These are phyloP conservation scores for Chlorella sp. DNA, from an alignment of 139 green algal genomes.

Conservation along the genomic window DNA sequence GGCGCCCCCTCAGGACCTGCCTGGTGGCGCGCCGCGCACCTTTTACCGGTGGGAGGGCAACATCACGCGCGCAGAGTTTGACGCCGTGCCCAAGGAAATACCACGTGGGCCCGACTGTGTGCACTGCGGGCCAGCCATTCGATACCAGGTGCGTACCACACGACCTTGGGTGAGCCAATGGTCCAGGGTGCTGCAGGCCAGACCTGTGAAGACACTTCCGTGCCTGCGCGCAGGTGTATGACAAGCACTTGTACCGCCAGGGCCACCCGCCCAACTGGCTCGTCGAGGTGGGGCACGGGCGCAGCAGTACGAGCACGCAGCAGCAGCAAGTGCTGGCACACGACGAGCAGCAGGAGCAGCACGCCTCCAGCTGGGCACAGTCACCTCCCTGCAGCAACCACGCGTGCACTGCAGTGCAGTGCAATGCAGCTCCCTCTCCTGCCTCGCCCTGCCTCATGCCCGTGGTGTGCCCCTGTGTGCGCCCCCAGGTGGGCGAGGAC, in stretches of 20 bases:
- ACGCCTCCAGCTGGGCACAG: not conserved
- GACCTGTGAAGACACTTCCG: too few species aligned
- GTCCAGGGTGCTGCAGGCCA: too few species aligned
- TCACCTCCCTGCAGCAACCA: not conserved
- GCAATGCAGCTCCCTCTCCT: not conserved
- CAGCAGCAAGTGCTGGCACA: not conserved
- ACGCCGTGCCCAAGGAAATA: too few species aligned
- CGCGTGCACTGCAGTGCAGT: not conserved
- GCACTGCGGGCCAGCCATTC: too few species aligned
- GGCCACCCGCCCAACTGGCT: not conserved
- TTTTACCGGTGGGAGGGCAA: not conserved
- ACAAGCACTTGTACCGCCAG: not conserved
- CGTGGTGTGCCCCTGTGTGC: not conserved
- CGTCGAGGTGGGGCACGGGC: not conserved
- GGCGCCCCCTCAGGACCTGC: not conserved
- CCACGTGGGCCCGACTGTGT: too few species aligned
- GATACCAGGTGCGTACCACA: too few species aligned
- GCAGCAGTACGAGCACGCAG: too few species aligned
- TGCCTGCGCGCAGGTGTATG: not conserved
- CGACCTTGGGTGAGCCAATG: too few species aligned
- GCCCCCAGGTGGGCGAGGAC: constrained; percentile 2
- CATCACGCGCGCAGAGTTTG: not conserved
- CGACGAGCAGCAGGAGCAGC: not conserved
- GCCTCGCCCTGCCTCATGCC: not conserved
- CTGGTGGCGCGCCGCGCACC: not conserved